Evolutionary conservation across 2,329 filamentous ascomycete genomes (phyloP).

Genomic region (Penicillium crustosum): DNA sequence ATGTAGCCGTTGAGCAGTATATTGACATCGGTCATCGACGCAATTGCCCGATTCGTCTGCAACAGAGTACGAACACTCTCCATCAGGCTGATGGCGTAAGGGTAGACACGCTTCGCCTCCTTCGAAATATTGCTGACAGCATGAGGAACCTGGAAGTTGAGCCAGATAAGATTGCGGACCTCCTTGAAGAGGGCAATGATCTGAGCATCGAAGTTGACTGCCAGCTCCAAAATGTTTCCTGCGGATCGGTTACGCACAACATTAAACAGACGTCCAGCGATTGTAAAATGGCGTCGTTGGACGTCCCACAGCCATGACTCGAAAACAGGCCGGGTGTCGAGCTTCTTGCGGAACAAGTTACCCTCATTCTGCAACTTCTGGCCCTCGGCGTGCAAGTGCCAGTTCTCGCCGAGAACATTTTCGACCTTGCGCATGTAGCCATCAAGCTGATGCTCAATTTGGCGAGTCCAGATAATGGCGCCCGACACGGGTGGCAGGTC

Average conservation of each 20-base stretch:
- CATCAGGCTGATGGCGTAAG: slow-evolving; percentile 96
- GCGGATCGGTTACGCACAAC: slow-evolving; percentile 86
- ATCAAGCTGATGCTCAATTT: slow-evolving; percentile 94
- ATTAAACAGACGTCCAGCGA: slow-evolving; percentile 87
- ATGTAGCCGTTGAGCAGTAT: slow-evolving; percentile 87
- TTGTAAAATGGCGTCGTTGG: slow-evolving; percentile 81
- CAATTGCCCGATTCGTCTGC: slow-evolving; percentile 81
- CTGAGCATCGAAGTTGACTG: slow-evolving; percentile 95
- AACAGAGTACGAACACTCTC: slow-evolving; percentile 94
- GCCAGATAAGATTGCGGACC: slow-evolving; percentile 91
- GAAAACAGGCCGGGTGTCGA: slow-evolving; percentile 90
- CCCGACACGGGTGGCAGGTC: slow-evolving; percentile 95
- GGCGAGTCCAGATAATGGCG: slow-evolving; percentile 94
- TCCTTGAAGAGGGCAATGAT: slow-evolving; percentile 99
- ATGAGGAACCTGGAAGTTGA: slow-evolving; percentile 91
- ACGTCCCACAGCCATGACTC: slow-evolving; percentile 95
- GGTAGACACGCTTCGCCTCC: slow-evolving; percentile 97
- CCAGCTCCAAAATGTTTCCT: slow-evolving; percentile 82
- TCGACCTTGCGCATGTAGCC: slow-evolving; percentile 99
- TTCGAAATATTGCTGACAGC: slow-evolving; percentile 94
- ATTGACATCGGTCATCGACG: slow-evolving; percentile 81
- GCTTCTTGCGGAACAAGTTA: slow-evolving; percentile 90
- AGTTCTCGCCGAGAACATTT: slow-evolving; percentile 90
- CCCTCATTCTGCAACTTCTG: slow-evolving; percentile 91
- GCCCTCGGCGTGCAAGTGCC: slow-evolving; percentile 90